These are phyloP conservation scores for Cyberlindnera subsufficiens DNA, from an alignment of 805 yeast species.

Conservation along the genomic window DNA sequence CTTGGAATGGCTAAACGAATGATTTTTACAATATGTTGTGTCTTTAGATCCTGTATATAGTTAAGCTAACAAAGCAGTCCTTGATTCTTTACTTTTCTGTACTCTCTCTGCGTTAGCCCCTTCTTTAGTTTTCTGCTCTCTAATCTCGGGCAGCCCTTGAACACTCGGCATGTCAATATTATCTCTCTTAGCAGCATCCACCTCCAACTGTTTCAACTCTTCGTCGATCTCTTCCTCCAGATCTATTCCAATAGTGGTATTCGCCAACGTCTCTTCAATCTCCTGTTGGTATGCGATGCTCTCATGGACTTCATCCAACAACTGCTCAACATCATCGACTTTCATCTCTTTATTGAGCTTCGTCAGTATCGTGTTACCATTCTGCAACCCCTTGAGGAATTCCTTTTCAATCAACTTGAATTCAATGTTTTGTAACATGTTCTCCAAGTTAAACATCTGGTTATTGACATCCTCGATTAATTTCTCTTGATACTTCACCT, in stretches of 20 bases:
- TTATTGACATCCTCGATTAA: conserved; percentile 64
- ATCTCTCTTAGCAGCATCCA: conserved; percentile 1
- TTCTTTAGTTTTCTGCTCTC: conserved; percentile 7
- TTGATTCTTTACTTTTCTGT: conserved; percentile 15
- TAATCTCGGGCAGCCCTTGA: conserved; percentile 14
- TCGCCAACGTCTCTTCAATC: conserved; percentile 46
- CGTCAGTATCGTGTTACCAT: conserved; percentile 74
- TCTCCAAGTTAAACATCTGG: conserved; percentile 77
- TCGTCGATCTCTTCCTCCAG: conserved; percentile 59
- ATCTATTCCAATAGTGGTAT: conserved; percentile 28
- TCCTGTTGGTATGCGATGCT: conserved; percentile 77
- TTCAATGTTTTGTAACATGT: conserved; percentile 74
- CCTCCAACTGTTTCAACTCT: conserved; percentile 48
- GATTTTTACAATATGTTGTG: background rate
- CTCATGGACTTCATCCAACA: conserved; percentile 81
- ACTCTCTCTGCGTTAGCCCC: conserved; percentile 7
- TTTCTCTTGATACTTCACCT: conserved; percentile 76
- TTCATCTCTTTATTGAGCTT: conserved; percentile 75
- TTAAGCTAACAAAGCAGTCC: conserved; percentile 15
- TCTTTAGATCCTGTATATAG: background rate
- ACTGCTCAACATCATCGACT: conserved; percentile 68
- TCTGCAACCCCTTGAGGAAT: conserved; percentile 70
- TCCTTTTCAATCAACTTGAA: conserved; percentile 86
- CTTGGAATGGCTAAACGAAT: conserved; percentile 75
- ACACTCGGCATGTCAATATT: conserved; percentile 15